A percentile compares a stretch with the other conserved stretches of the same genome.
These are phyloP conservation scores for Herpetomonas tarakana DNA, from an alignment of 208 protist species.

Conservation along the genomic window DNA sequence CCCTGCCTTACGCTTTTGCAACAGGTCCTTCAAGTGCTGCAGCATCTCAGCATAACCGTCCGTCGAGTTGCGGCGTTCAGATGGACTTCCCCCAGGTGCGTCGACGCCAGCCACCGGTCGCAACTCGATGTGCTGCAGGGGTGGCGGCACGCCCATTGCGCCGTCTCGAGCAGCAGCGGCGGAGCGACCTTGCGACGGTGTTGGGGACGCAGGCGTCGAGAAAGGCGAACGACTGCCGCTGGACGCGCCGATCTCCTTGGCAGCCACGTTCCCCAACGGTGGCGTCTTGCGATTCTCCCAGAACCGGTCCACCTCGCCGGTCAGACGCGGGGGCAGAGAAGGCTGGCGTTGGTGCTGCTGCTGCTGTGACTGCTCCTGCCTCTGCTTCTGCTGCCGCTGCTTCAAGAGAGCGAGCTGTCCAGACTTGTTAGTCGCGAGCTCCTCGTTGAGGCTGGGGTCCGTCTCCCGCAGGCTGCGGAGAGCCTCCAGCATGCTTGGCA, in stretches of 20 bases:
- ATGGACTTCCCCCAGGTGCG: background rate
- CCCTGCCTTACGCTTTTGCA: conserved; percentile 31
- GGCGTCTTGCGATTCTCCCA: background rate
- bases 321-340: background rate
- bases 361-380: conserved; percentile 3
- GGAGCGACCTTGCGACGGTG: background rate
- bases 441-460: conserved; percentile 6
- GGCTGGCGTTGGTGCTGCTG: background rate
- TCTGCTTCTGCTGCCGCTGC: conserved; percentile 31
- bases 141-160: background rate
- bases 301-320: background rate
- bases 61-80: conserved; percentile 24
- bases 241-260: too few relatives aligned
- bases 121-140: background rate
- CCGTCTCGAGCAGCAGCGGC: too few relatives aligned
- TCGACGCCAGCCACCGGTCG: background rate
- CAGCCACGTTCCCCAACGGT: background rate
- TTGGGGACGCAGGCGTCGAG: background rate
- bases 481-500: conserved; percentile 74
- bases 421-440: conserved; percentile 9
- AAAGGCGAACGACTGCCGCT: too few relatives aligned
- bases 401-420: conserved; percentile 61
- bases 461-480: conserved; percentile 40
- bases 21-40: conserved; percentile 71
- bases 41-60: conserved; percentile 82